Conservation (phyloP, 441 rosid species). For the Arabidopsis lyrata region DNA sequence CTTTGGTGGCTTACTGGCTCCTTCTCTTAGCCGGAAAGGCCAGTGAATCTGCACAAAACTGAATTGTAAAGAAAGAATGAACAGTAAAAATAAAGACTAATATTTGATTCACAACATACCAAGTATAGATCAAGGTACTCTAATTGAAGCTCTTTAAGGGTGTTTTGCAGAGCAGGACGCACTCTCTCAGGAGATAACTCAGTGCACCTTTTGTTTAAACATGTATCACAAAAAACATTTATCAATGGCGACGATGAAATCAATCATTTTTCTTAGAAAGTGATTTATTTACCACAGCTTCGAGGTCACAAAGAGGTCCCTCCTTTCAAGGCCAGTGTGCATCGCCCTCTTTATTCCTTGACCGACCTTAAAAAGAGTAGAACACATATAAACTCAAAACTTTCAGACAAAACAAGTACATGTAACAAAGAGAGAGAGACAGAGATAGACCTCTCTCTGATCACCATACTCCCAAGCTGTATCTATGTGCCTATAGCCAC, state of each 20-base stretch:
- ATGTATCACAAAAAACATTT: background rate
- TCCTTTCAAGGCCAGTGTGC: slow-evolving; percentile 59
- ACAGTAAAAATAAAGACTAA: background rate
- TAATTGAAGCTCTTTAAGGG: slow-evolving; percentile 61
- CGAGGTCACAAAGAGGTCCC: slow-evolving; percentile 59
- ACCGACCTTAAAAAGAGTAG: slow-evolving; percentile 46
- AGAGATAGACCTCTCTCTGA: slow-evolving; percentile 49
- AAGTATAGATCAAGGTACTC: slow-evolving; percentile 62
- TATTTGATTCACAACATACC: slow-evolving; percentile 32
- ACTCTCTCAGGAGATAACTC: slow-evolving; percentile 59
- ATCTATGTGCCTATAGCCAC: slow-evolving; percentile 64
- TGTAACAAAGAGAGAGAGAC: background rate
- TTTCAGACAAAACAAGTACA: background rate
- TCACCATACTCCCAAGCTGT: slow-evolving; percentile 59
- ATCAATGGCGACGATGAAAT: background rate
- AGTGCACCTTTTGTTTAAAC: slow-evolving; percentile 49
- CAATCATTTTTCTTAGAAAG: background rate
- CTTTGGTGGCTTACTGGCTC: slow-evolving; percentile 53
- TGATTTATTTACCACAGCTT: slow-evolving; percentile 56
- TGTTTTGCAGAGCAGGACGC: slow-evolving; percentile 51
- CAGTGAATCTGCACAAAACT: slow-evolving; percentile 51
- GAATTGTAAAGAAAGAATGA: background rate
- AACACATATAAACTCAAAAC: background rate
- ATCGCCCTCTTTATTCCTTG: slow-evolving; percentile 52
- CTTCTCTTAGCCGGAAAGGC: slow-evolving; percentile 54